These are phyloP conservation scores for Schizonepeta tenuifolia DNA, from an alignment of 257 asterid genomes.

Conservation along the genomic window DNA sequence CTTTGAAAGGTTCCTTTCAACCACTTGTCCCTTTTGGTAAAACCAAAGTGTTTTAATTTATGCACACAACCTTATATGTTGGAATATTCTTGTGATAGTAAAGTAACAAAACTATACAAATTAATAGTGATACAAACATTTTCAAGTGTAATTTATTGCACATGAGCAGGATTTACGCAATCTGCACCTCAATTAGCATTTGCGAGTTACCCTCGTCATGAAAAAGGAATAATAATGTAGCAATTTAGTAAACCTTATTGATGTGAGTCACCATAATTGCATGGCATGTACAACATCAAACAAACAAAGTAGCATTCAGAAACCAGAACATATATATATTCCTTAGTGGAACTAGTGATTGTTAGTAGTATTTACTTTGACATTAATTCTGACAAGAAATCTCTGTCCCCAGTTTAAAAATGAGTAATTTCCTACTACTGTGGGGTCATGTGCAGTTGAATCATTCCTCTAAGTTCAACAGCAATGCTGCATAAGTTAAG, in stretches of 20 bases:
- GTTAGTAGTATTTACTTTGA: slow-evolving; percentile 39
- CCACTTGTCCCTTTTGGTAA: background rate
- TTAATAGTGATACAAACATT: no score
- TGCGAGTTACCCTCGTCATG: no score
- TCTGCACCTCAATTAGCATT: no score
- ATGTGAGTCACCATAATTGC: slow-evolving; percentile 11
- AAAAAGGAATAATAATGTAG: background rate
- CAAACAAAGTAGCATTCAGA: background rate
- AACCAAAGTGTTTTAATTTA: background rate
- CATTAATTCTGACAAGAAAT: slow-evolving; percentile 49
- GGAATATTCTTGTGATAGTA: no score
- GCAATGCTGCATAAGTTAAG: slow-evolving; percentile 31
- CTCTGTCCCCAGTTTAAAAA: slow-evolving; percentile 47
- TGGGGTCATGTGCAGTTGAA: slow-evolving; percentile 45
- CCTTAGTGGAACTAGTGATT: slow-evolving; percentile 44
- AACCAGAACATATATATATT: slow-evolving; percentile 6
- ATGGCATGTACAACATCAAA: slow-evolving; percentile 11
- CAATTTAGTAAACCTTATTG: background rate
- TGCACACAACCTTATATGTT: background rate
- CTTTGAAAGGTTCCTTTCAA: background rate
- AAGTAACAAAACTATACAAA: no score
- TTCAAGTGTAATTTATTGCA: no score
- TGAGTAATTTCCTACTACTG: slow-evolving; percentile 35
- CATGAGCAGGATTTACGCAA: no score
- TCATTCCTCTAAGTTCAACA: slow-evolving; percentile 37